Evolutionary conservation across 495 filamentous ascomycete species (phyloP), one percentile per base, ranked within the genome.

Genomic region (Talaromyces wortmannii): DNA sequence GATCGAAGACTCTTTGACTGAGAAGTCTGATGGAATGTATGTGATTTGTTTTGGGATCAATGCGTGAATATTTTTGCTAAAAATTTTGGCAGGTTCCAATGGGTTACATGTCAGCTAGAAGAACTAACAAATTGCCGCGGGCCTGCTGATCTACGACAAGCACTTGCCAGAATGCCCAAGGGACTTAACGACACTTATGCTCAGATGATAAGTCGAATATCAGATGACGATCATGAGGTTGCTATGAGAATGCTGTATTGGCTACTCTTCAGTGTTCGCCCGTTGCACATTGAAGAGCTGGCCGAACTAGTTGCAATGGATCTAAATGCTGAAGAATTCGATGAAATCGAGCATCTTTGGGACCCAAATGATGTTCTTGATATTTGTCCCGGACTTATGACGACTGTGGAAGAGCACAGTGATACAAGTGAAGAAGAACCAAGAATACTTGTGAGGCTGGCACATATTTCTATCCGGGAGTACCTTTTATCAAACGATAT

Each of bases 71-170:
- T 47, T 5, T 33, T 55, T 18, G 4, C 33, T 31, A 33, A 32
- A 11, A 3, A 29, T 13, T 7, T 15, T 51, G 16, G 15, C 4
- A 74, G 70, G 68, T 73, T 75, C 55, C 66, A 65, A 48, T 73
- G 65, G 66, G 65, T 57, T 6, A 59, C 45, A 29, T 73, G 60
- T 46, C 72, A 75, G 43, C 54, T 75, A 12, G 59, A 69, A 50
- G 45, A 8, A 1, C 53, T 75, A 33, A 18, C 42, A 43, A 59
- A 55, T 2, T 71, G 63, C 42, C 12, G 57, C 0, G 57, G 47
- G 3, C 6, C 47, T 16, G 7, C 17, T 1, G 17, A 50, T 7
- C 31, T 66, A 43, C 51, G 36, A 16, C n/a, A 53, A 53, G 57
- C 58, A 1, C 57, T 71, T 2, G 11, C 52, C 32, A 31, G 55